Conservation (phyloP, 2,329 filamentous ascomycete species). For the Chaetomiaceae sp. region DNA sequence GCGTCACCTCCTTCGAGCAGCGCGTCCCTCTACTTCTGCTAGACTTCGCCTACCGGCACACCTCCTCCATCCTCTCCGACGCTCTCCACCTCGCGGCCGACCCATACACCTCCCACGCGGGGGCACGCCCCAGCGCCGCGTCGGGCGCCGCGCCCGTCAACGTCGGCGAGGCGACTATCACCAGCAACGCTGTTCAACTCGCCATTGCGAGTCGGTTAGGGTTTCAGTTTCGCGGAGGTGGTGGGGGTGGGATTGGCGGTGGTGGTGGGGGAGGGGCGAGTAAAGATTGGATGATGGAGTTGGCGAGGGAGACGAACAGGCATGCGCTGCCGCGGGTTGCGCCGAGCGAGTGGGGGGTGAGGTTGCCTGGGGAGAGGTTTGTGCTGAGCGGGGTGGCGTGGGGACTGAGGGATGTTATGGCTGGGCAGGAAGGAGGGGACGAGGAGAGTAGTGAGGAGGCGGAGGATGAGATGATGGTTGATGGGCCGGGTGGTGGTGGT, state of each 20-base stretch:
- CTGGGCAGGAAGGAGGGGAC: slow-evolving; percentile 37
- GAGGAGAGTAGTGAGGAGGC: slow-evolving; percentile 38
- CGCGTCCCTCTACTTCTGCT: slow-evolving; percentile 78
- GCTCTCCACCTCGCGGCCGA: slow-evolving; percentile 65
- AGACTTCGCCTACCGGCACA: slow-evolving; percentile 83
- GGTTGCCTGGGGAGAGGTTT: slow-evolving; percentile 64
- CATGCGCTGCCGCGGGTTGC: slow-evolving; percentile 59
- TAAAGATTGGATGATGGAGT: slow-evolving; percentile 73
- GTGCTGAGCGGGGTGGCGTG: slow-evolving; percentile 63
- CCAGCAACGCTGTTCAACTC: slow-evolving; percentile 64
- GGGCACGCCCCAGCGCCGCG: slow-evolving; percentile 46
- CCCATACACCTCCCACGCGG: slow-evolving; percentile 59
- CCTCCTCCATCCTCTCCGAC: slow-evolving; percentile 65
- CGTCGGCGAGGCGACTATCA: slow-evolving; percentile 53
- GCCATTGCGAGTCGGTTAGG: slow-evolving; percentile 65
- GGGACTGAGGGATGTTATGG: slow-evolving; percentile 59
- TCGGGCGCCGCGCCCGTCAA: slow-evolving; percentile 45
- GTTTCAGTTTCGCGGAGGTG: slow-evolving; percentile 62
- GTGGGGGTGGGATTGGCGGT: slow-evolving; percentile 29
- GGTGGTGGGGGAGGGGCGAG: slow-evolving; percentile 44
- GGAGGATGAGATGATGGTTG: slow-evolving; percentile 40
- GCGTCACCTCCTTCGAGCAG: slow-evolving; percentile 74
- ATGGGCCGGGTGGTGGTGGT: slow-evolving; percentile 42
- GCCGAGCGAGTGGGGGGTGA: slow-evolving; percentile 62
- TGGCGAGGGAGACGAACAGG: slow-evolving; percentile 68